Base-by-base conservation (phyloP, 371 early-diverging fungal species). In the Lichtheimia ornata region DNA sequence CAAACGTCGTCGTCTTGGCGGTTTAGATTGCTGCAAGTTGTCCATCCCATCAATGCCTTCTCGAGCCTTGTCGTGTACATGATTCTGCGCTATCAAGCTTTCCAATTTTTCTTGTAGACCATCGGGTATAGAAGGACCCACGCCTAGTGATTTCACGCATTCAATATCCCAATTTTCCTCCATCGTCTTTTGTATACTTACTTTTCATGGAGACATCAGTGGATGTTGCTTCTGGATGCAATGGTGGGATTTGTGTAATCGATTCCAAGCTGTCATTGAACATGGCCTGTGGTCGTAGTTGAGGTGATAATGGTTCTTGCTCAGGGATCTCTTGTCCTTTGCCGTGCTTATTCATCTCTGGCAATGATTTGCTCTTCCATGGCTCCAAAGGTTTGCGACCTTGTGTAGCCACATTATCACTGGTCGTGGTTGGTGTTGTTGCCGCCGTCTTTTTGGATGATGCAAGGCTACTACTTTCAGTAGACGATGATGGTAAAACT, bases 81-180 rank as follows among this genome's bases (percentile, higher is more conserved):
- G 22, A 30, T 64, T 54, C 47, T 64, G 49, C 14, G 49, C 58
- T 22, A 54, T 60, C 57, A 62, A 56, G 15, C 56, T 47, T 41
- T 54, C 56, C 17, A 67, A n/a, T 30, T 63, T 62, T 14, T 67
- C 67, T 4, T 63, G 63, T 5, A 67, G 49, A 50, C 62, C 63
- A 35, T 1, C 35, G 9, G 35, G 35, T 35, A 35, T 11, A 9
- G 35, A 9, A 2, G 5, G 35, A 35, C 9, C 11, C 35, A 35
- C 35, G 9, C 11, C 35, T 35, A 35, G 2, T 35, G 11, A 35
- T 35, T 0, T 22, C 28, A 28, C 9, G 1, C 35, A 35, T 11
- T 35, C 11, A 35, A 9, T 35, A 7, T 28, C 7, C 6, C 7
- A 4, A 0, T 28, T 28, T 28, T 35, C 35, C 4, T 35, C 2